Conservation (phyloP, 2,329 filamentous ascomycete genomes). For the Albifimbria verrucaria region DNA sequence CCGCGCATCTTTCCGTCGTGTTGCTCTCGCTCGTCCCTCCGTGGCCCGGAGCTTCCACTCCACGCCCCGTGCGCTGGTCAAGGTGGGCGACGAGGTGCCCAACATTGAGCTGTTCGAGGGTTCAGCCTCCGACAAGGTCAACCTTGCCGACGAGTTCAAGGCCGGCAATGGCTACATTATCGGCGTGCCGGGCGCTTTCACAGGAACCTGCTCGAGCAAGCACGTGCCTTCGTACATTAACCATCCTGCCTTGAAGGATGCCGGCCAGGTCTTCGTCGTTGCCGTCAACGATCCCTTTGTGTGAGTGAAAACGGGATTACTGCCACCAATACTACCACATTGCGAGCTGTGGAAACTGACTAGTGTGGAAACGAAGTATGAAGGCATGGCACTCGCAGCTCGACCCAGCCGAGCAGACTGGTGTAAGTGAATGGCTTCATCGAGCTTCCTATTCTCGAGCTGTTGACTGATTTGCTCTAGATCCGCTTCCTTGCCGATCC, state of each 20-base stretch:
- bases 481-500: conserved; percentile 89
- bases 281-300: conserved; percentile 94
- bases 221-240: conserved; percentile 88
- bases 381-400: conserved; percentile 82
- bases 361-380: conserved; percentile 54
- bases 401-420: conserved; percentile 70
- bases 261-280: conserved; percentile 83
- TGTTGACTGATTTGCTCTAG: conserved; percentile 37
- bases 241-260: conserved; percentile 72
- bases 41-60: conserved; percentile 57
- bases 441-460: background rate
- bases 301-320: conserved; percentile 48
- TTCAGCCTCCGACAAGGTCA: conserved; percentile 90
- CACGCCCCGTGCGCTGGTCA: conserved; percentile 61
- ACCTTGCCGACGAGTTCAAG: conserved; percentile 72
- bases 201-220: conserved; percentile 51
- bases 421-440: conserved; percentile 58
- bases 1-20: conserved; percentile 30
- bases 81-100: conserved; percentile 77
- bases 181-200: conserved; percentile 79
- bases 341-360: too few species aligned
- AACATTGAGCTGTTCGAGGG: conserved; percentile 74
- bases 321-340: too few species aligned
- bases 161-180: conserved; percentile 76
- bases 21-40: conserved; percentile 26